Evolutionary conservation across 352 stramenopile species (phyloP), one percentile per base, ranked within the genome.

Genomic region (Pythium rishiriense): DNA sequence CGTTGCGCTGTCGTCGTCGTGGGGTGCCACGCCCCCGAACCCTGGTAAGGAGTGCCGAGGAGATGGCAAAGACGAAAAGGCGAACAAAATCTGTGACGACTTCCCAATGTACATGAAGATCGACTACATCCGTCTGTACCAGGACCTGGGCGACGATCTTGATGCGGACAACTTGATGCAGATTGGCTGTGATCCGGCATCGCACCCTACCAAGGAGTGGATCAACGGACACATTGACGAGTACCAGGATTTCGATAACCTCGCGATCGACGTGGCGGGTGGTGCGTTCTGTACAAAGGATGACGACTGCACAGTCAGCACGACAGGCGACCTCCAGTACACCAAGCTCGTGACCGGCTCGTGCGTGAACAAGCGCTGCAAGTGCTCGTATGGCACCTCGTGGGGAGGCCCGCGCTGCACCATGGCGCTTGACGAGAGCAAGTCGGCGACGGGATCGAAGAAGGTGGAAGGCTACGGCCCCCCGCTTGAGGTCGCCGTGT

Each of bases 1-100:
- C 75, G 96, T 97, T 4, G 93, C 93, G 1, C 73, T 98, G 17
- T 97, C 89, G 9, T 84, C 74, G 17, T 85, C 90, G 26, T 98
- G 95, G 95, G 91, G 78, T 66, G 68, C 76, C 1, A 82, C 64
- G 5, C 83, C 81, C 2, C 81, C 81, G 1, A 90, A 93, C 58
- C 54, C 72, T 10, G 76, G 78, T 3, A 74, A 64, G 1, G 50
- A 64, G 28, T 93, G 81, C 42, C 81, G 81, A n/a, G 66, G 66
- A 12, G 60, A 68, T 42, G 78, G 78, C 15, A 74, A 61, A 0
- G 49, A 84, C 47, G 53, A 69, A 3, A 41, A 64, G 22, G 75
- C 64, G 8, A 79, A 79, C 52, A 58, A 51, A 7, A 91, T 93
- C 54, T 78, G 71, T 59, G 57, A 75, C 54, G 70, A 69, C 14